A percentile compares a stretch with the other conserved stretches of the same genome.
Conservation (phyloP, 495 filamentous ascomycete genomes). For the Penicillium silybi region DNA sequence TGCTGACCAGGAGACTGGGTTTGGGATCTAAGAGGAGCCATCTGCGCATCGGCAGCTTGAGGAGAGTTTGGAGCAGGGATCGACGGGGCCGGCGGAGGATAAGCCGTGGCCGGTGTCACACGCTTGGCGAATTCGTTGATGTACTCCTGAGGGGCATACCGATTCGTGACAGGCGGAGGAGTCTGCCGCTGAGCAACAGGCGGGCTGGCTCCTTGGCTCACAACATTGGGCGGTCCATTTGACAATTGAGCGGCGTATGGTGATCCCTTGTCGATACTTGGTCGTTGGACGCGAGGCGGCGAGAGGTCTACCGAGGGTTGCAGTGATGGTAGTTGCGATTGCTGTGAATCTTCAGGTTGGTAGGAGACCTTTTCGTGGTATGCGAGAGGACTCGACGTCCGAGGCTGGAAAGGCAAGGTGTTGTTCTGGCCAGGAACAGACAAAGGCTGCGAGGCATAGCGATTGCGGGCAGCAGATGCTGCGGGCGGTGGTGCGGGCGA, state of each 20-base stretch:
- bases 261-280: slow-evolving; percentile 18
- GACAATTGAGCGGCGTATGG: slow-evolving; percentile 9
- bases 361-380: slow-evolving; percentile 50
- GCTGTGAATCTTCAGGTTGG: slow-evolving; percentile 24
- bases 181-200: slow-evolving; percentile 16
- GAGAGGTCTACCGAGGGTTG: slow-evolving; percentile 25
- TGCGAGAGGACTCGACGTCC: slow-evolving; percentile 81
- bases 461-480: slow-evolving; percentile 37
- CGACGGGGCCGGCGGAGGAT: slow-evolving; percentile 28
- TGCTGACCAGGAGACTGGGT: slow-evolving; percentile 76
- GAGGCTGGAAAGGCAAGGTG: slow-evolving; percentile 68
- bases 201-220: slow-evolving; percentile 3
- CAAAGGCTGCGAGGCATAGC: slow-evolving; percentile 49
- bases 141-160: slow-evolving; percentile 42
- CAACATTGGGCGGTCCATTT: slow-evolving; percentile 3
- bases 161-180: slow-evolving; percentile 34
- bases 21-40: slow-evolving; percentile 66
- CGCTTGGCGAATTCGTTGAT: slow-evolving; percentile 51
- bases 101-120: slow-evolving; percentile 43
- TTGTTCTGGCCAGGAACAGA: slow-evolving; percentile 36
- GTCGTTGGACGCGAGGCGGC: slow-evolving; percentile 15
- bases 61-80: slow-evolving; percentile 29
- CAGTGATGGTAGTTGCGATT: slow-evolving; percentile 24
- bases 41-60: slow-evolving; percentile 22
- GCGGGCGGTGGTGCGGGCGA: slow-evolving; percentile 44